Evolutionary conservation across 352 stramenopile genomes (phyloP).

Genomic region (Phytophthora nicotianae): DNA sequence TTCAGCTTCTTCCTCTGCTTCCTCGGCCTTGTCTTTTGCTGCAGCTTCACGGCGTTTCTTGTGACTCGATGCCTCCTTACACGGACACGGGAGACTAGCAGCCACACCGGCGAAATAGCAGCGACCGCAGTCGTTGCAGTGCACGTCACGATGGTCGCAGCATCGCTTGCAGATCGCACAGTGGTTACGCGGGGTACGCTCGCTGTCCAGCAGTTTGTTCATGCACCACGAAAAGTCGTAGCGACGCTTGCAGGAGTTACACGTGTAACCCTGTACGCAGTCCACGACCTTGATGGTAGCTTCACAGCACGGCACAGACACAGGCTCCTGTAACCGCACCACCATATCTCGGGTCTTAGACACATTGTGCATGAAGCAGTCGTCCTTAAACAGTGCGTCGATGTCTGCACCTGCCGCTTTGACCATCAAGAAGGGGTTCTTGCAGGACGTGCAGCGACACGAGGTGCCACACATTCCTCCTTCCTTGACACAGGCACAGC

Average conservation of each 20-base stretch:
- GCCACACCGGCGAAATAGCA: slow-evolving; percentile 89
- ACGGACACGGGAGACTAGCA: slow-evolving; percentile 77
- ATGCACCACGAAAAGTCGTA: slow-evolving; percentile 88
- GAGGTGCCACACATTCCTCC: slow-evolving; percentile 75
- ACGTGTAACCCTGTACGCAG: slow-evolving; percentile 78
- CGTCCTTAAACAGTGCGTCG: slow-evolving; percentile 70
- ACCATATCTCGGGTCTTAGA: slow-evolving; percentile 88
- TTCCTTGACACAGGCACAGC: slow-evolving; percentile 85
- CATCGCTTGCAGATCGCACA: slow-evolving; percentile 88
- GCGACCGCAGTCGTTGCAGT: slow-evolving; percentile 80
- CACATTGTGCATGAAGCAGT: slow-evolving; percentile 90
- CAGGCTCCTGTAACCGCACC: slow-evolving; percentile 65
- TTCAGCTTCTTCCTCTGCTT: slow-evolving; percentile 67
- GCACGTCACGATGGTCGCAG: slow-evolving; percentile 86
- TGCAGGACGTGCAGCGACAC: slow-evolving; percentile 86
- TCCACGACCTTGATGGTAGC: slow-evolving; percentile 68
- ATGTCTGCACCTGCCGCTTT: slow-evolving; percentile 79
- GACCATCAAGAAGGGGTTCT: slow-evolving; percentile 88
- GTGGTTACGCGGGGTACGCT: slow-evolving; percentile 80
- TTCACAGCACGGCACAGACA: slow-evolving; percentile 69
- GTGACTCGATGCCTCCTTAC: slow-evolving; percentile 63
- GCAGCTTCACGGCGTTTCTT: slow-evolving; percentile 57
- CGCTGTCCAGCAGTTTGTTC: slow-evolving; percentile 79
- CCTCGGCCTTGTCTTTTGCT: slow-evolving; percentile 50
- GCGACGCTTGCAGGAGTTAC: slow-evolving; percentile 44